These are phyloP conservation scores for Ascochyta viciae-villosae DNA, from an alignment of 2,329 filamentous ascomycete genomes.

Conservation along the genomic window DNA sequence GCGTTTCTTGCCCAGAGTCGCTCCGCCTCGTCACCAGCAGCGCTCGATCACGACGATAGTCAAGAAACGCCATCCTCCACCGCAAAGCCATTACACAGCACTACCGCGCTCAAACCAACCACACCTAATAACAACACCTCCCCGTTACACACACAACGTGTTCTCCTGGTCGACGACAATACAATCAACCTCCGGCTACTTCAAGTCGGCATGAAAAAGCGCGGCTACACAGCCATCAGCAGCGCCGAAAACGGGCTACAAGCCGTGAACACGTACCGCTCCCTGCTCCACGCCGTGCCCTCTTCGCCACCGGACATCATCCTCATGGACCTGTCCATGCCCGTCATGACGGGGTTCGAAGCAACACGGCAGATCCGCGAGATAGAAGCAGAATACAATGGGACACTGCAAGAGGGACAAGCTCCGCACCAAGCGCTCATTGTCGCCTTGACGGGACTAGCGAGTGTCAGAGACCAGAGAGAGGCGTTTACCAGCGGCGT, in stretches of 20 bases:
- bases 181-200: constrained; percentile 43
- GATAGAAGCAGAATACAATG: constrained; percentile 20
- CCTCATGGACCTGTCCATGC: constrained; percentile 38
- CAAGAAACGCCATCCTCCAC: not conserved
- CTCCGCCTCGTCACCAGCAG: not conserved
- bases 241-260: constrained; percentile 34
- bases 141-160: not conserved
- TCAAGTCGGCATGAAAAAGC: constrained; percentile 33
- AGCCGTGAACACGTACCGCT: constrained; percentile 31
- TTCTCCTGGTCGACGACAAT: constrained; percentile 49
- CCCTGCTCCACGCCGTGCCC: constrained; percentile 8
- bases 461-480: constrained; percentile 20
- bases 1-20: not conserved
- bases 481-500: constrained; percentile 28
- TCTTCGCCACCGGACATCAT: constrained; percentile 17
- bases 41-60: not conserved
- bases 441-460: constrained; percentile 34
- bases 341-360: constrained; percentile 39
- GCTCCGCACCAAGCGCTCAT: constrained; percentile 3
- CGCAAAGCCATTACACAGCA: too few species aligned
- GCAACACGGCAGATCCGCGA: constrained; percentile 37
- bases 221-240: constrained; percentile 21
- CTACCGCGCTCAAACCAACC: too few species aligned
- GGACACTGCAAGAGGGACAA: not conserved
- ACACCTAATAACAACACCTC: too few species aligned